Evolutionary conservation across 2,329 filamentous ascomycete species (phyloP).

Genomic region (Alternaria triticina): DNA sequence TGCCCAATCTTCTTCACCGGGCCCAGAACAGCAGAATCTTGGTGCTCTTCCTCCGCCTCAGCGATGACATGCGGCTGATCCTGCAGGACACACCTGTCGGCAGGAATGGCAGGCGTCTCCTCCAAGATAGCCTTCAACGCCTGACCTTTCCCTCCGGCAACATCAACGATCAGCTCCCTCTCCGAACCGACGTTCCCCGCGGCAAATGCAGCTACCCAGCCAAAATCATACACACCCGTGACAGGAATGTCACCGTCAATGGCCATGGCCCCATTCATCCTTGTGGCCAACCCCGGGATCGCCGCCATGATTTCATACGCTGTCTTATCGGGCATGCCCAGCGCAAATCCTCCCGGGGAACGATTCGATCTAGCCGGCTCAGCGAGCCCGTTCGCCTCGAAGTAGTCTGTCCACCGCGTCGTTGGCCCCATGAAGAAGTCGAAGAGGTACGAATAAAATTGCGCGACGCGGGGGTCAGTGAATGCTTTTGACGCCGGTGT

Average conservation of each 20-base stretch:
- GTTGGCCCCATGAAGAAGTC: constrained; percentile 10
- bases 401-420: constrained; percentile 7
- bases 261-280: constrained; percentile 9
- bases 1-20: constrained; percentile 8
- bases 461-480: not conserved
- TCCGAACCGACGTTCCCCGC: not conserved
- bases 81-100: constrained; percentile 7
- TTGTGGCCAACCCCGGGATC: constrained; percentile 3
- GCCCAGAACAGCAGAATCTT: constrained; percentile 5
- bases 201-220: constrained; percentile 8
- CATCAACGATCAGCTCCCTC: constrained; percentile 11
- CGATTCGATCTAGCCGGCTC: constrained; percentile 10
- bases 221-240: constrained; percentile 9
- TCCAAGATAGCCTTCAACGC: constrained; percentile 8
- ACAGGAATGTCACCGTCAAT: constrained; percentile 7
- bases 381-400: constrained; percentile 8
- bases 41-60: constrained; percentile 7
- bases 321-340: constrained; percentile 15
- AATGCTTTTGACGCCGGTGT: constrained; percentile 9
- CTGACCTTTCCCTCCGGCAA: constrained; percentile 10
- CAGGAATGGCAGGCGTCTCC: constrained; percentile 6
- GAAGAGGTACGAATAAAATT: constrained; percentile 13
- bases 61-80: constrained; percentile 11
- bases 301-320: constrained; percentile 11
- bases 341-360: constrained; percentile 1